phyloP scores from a whole-genome alignment of 202 grass and related monocot species.

The Elaeis oleifera region DNA sequence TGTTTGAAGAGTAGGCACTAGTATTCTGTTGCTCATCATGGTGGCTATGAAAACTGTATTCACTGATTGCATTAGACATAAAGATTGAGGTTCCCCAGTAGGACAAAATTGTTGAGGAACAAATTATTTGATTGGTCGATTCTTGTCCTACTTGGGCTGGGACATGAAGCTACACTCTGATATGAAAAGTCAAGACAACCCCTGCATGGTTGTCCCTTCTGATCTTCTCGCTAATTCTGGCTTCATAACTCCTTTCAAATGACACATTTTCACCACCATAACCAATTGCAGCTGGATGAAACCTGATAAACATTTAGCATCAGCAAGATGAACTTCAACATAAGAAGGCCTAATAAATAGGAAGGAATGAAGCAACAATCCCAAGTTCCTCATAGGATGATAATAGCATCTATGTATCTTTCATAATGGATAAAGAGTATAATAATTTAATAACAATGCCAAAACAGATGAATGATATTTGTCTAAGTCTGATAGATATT shows the following conservation, averaged over 20 bases:
- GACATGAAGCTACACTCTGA: constrained; percentile 36
- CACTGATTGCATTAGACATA: constrained; percentile 20
- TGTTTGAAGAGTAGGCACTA: constrained; percentile 10
- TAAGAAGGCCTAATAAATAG: too few relatives aligned
- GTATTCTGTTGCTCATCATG: constrained; percentile 18
- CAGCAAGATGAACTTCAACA: too few relatives aligned
- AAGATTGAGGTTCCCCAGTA: constrained; percentile 15
- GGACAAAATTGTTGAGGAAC: constrained; percentile 23
- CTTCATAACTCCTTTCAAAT: background rate
- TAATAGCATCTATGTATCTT: too few relatives aligned
- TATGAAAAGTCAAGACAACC: constrained; percentile 17
- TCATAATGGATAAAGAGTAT: too few relatives aligned
- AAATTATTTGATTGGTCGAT: constrained; percentile 22
- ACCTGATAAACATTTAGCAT: constrained; percentile 14
- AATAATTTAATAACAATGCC: too few relatives aligned
- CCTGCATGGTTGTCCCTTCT: constrained; percentile 12
- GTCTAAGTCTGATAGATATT: too few relatives aligned
- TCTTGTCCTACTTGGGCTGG: constrained; percentile 28
- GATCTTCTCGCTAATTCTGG: constrained; percentile 1
- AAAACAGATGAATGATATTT: too few relatives aligned
- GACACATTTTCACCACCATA: constrained; percentile 29
- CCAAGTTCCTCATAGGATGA: too few relatives aligned
- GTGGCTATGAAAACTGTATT: constrained; percentile 3
- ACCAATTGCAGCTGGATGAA: constrained; percentile 19
- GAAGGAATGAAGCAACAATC: too few relatives aligned